These are phyloP conservation scores for Actinomucor elegans DNA, from an alignment of 371 early-diverging fungal genomes.

Conservation along the genomic window DNA sequence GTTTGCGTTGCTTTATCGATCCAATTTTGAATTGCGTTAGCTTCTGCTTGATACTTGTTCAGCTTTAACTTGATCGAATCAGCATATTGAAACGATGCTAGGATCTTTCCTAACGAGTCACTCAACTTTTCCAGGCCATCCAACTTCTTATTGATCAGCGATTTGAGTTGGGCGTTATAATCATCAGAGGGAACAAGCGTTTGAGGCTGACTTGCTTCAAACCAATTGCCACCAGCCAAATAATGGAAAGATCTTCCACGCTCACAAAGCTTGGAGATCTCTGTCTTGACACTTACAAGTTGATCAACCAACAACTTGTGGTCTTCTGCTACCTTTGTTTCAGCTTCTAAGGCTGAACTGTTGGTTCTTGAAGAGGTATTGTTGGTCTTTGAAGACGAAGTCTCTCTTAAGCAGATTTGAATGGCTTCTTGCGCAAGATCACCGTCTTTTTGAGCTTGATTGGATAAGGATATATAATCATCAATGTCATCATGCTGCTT, in stretches of 20 bases:
- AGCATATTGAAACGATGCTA: constrained; percentile 12
- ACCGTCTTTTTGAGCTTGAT: constrained; percentile 19
- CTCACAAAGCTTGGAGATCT: background rate
- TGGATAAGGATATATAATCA: constrained; percentile 4
- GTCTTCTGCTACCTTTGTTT: background rate
- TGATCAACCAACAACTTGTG: background rate
- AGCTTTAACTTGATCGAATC: constrained; percentile 14
- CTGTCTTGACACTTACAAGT: background rate
- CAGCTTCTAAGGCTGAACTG: background rate
- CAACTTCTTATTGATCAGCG: constrained; percentile 11
- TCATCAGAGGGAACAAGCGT: constrained; percentile 9
- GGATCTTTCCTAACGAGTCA: constrained; percentile 1
- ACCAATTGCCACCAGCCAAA: constrained; percentile 14
- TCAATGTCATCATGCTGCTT: constrained; percentile 20
- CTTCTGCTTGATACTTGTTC: constrained; percentile 5
- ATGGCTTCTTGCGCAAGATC: constrained; percentile 23
- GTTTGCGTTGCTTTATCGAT: constrained; percentile 6
- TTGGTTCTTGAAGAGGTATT: background rate
- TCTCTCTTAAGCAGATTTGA: constrained; percentile 17
- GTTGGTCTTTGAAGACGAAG: background rate
- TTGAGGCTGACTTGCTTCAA: constrained; percentile 11
- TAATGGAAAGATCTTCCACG: background rate
- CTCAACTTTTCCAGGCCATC: constrained; percentile 10
- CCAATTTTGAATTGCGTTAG: constrained; percentile 8
- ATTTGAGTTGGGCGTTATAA: constrained; percentile 18